Base-by-base conservation (phyloP, 1,139 yeast genomes). In the Pichia terricola region DNA sequence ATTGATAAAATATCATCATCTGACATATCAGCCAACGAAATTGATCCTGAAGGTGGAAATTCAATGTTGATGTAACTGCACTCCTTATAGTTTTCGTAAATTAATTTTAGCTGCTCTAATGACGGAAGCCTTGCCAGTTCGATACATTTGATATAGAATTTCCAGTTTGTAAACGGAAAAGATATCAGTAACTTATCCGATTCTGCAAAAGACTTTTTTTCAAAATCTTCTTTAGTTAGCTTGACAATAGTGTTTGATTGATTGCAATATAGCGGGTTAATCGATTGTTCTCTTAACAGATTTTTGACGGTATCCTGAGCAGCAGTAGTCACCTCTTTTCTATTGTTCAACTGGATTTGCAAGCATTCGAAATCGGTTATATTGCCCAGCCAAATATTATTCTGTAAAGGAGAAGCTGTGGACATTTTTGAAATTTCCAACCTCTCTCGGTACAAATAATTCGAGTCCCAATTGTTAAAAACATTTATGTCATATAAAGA, bases 361-460 rank as follows among this genome's bases (percentile, higher is more conserved):
- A 61, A 49, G 46, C 63, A 59, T 48, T 68, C 71, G 52, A 66
- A 73, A 56, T 81, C 85, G 2, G 75, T 70, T 2, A 77, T 67
- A 56, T 88, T 89, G 1, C 97, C 97, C 40, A 81, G 70, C 89
- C 89, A 89, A 4, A 88, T 75, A 38, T 45, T 26, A 9, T 44
- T 41, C 39, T 75, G 69, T 16, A 66, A 62, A 22, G 68, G 70
- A 0, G 94, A 75, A 0, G 95, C 94, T 3, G 86, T 70, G 0
- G 96, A 81, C 91, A 89, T 84, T 57, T 77, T 76, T 3, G 87
- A 70, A 49, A 88, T 81, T 61, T 88, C 96, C 9, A 84, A 69
- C 48, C 84, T 78, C 59, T 89, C 97, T 54, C 83, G 79, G 46
- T 79, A 71, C 34, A 75, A 68, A 56, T 81, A 80, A 55, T 86